These are phyloP conservation scores for Lactarius psammicola DNA, from an alignment of 768 basidiomycete genomes.

Conservation along the genomic window DNA sequence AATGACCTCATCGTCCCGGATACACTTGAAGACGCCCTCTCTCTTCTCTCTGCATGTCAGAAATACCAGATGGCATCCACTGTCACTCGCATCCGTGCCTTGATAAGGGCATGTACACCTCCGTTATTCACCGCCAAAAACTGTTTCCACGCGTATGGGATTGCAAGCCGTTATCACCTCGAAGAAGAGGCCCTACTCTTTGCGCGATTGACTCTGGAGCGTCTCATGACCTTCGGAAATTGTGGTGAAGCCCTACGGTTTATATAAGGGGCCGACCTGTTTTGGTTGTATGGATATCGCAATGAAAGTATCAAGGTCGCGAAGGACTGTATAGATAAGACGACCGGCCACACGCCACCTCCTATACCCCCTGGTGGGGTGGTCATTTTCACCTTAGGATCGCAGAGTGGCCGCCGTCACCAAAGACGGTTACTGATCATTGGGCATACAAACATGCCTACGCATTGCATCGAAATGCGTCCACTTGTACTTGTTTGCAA, in stretches of 20 bases:
- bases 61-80: conserved; percentile 17
- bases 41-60: conserved; percentile 15
- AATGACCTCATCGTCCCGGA: neutral
- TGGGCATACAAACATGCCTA: neutral
- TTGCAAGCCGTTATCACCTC: conserved; percentile 16
- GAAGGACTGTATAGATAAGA: neutral
- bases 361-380: too few relatives aligned
- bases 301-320: neutral
- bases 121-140: neutral
- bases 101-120: neutral
- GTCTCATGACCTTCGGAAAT: neutral
- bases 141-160: conserved; percentile 11
- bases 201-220: conserved; percentile 10
- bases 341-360: too few relatives aligned
- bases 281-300: neutral
- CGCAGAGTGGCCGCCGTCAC: conserved; percentile 1
- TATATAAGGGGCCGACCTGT: conserved; percentile 12
- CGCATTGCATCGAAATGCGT: neutral
- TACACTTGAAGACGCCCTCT: conserved; percentile 3
- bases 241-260: conserved; percentile 9
- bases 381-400: neutral
- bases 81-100: neutral
- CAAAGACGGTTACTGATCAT: conserved; percentile 10
- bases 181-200: conserved; percentile 1
- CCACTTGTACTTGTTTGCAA: neutral